Conservation (phyloP, 164 flowering plant species). For the Dillenia suffruticosa region DNA sequence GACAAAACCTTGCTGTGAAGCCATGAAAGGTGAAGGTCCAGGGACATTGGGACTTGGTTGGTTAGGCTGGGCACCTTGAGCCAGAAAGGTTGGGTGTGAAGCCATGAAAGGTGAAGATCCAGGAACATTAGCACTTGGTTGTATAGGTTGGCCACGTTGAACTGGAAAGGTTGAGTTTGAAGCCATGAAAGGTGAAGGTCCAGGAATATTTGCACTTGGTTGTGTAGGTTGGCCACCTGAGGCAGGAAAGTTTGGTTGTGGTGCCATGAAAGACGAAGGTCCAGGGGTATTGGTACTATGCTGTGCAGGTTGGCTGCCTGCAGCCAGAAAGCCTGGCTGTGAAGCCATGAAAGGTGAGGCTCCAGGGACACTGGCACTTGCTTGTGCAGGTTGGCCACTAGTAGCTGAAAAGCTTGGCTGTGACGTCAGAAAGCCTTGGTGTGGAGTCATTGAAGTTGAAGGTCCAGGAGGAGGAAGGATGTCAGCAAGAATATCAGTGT, state of each 20-base stretch:
- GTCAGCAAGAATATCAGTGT: constrained; percentile 69
- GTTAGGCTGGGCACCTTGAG: constrained; percentile 8
- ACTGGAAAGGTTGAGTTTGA: constrained; percentile 16
- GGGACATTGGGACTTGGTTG: constrained; percentile 9
- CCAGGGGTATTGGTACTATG: not conserved
- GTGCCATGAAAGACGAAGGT: no score
- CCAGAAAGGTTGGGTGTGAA: constrained; percentile 15
- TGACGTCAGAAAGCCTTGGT: constrained; percentile 23
- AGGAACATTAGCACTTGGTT: constrained; percentile 1
- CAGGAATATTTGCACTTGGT: not conserved
- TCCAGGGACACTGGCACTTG: constrained; percentile 12
- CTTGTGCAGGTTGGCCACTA: constrained; percentile 21
- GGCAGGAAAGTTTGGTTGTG: constrained; percentile 16
- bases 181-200: no score
- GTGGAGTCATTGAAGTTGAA: constrained; percentile 24
- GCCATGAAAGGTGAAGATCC: no score
- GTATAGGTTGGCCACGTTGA: constrained; percentile 17
- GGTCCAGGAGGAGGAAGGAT: constrained; percentile 69
- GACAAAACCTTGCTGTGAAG: constrained; percentile 14
- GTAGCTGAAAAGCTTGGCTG: constrained; percentile 31
- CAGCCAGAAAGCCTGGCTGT: constrained; percentile 16
- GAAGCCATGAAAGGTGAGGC: constrained; percentile 17
- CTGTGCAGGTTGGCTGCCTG: constrained; percentile 14
- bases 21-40: no score
- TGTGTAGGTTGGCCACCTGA: constrained; percentile 18